A percentile compares a stretch with the other conserved stretches of the same genome.
These are phyloP conservation scores for Neofusicoccum parvum DNA, from an alignment of 2,329 filamentous ascomycete genomes.

Conservation along the genomic window DNA sequence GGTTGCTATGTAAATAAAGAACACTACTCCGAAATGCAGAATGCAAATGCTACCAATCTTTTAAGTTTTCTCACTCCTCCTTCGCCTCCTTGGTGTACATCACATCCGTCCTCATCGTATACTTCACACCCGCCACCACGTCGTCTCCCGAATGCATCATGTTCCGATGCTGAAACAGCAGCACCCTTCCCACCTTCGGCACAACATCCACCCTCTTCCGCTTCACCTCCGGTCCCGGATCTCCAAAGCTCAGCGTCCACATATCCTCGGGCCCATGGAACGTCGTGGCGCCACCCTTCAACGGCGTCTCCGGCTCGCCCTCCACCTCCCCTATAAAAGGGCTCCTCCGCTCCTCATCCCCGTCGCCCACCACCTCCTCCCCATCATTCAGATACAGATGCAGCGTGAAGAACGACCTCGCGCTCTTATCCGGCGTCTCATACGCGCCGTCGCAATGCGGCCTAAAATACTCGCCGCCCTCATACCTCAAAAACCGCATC, in stretches of 20 bases:
- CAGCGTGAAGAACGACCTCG: constrained; percentile 57
- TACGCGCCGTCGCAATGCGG: constrained; percentile 71
- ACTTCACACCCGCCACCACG: constrained; percentile 56
- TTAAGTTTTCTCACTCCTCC: background rate
- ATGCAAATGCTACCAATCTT: background rate
- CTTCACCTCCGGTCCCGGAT: constrained; percentile 26
- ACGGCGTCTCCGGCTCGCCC: constrained; percentile 33
- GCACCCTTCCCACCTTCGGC: constrained; percentile 54
- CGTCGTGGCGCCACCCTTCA: constrained; percentile 59
- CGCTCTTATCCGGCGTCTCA: constrained; percentile 54
- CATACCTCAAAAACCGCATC: constrained; percentile 75
- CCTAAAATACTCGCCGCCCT: constrained; percentile 71
- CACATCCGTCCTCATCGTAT: constrained; percentile 59
- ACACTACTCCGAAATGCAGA: no score
- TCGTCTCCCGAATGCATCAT: constrained; percentile 59
- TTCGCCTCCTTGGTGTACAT: constrained; percentile 46
- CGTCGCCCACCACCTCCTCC: constrained; percentile 26
- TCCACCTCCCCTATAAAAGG: constrained; percentile 2
- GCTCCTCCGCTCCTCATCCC: background rate
- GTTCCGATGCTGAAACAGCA: constrained; percentile 59
- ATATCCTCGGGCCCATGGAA: constrained; percentile 42
- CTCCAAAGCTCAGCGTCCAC: background rate
- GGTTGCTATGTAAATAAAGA: no score
- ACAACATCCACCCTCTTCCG: constrained; percentile 45
- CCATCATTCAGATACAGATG: constrained; percentile 59